A percentile compares a stretch with the other conserved stretches of the same genome.
Conservation (phyloP, 306 rosid species). For the Cajanus cajan region DNA sequence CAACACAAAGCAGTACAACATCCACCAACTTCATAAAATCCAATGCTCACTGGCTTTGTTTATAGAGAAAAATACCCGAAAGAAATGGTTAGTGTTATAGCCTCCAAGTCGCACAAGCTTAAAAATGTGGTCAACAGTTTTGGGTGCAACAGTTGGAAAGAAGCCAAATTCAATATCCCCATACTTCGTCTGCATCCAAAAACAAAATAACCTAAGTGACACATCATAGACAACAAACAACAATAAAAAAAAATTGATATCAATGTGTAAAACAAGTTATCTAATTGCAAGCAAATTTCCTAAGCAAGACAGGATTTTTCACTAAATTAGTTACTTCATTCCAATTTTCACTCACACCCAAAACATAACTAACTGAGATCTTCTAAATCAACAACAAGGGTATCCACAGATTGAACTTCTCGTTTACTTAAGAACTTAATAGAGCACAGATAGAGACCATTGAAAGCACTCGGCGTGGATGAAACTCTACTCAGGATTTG, state of each 20-base stretch:
- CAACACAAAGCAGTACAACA: constrained; percentile 23
- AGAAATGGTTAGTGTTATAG: constrained; percentile 87
- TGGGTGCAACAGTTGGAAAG: constrained; percentile 84
- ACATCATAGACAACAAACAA: not conserved
- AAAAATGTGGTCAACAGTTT: constrained; percentile 89
- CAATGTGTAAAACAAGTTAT: constrained; percentile 7
- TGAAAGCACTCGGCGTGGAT: not conserved
- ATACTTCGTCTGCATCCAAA: constrained; percentile 67
- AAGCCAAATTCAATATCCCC: constrained; percentile 97
- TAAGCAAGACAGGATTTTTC: constrained; percentile 15
- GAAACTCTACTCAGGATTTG: not conserved
- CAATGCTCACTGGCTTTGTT: not conserved
- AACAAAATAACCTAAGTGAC: constrained; percentile 11
- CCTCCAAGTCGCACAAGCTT: constrained; percentile 92
- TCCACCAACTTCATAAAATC: not conserved
- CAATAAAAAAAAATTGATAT: not conserved
- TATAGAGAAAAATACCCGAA: constrained; percentile 64
- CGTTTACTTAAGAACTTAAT: not conserved
- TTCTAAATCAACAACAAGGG: constrained; percentile 12
- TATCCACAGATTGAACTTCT: not conserved
- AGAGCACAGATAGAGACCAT: not conserved
- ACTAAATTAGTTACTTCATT: constrained; percentile 5
- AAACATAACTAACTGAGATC: not conserved
- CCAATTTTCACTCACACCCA: constrained; percentile 8
- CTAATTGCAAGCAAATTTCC: not conserved